These are phyloP conservation scores for Cordyceps javanica DNA, from an alignment of 2,329 filamentous ascomycete genomes.

Conservation along the genomic window DNA sequence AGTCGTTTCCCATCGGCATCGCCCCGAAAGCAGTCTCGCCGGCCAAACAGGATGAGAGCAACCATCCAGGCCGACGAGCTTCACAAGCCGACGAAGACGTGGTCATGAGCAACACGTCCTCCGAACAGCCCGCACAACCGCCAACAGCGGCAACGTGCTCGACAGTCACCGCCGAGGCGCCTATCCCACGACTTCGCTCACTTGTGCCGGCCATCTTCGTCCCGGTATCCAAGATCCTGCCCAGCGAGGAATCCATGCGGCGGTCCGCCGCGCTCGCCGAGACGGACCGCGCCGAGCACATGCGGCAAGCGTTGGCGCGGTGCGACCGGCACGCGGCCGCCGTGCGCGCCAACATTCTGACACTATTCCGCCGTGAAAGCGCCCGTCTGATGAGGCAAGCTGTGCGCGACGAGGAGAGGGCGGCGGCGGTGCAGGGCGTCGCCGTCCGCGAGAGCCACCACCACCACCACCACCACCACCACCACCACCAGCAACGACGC, in stretches of 20 bases:
- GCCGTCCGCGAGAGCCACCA: conserved; percentile 13
- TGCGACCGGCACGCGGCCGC: conserved; percentile 22
- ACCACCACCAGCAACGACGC: not conserved
- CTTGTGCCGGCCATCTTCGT: conserved; percentile 29
- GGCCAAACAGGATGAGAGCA: not conserved
- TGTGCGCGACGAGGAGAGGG: not conserved
- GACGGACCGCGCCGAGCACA: conserved; percentile 17
- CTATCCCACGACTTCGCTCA: conserved; percentile 18
- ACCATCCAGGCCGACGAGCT: not conserved
- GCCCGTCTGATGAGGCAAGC: conserved; percentile 23
- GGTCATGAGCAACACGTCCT: not conserved
- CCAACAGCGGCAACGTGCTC: not conserved
- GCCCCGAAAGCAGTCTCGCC: not conserved
- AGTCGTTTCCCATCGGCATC: not conserved
- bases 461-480: not conserved
- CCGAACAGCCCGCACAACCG: not conserved
- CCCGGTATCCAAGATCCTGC: conserved; percentile 23
- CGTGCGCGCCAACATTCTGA: conserved; percentile 26
- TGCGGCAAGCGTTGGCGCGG: conserved; percentile 17
- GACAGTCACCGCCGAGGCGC: not conserved
- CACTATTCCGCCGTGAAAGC: conserved; percentile 25
- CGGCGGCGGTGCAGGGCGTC: no score
- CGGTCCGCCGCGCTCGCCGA: conserved; percentile 26
- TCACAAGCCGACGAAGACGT: not conserved
- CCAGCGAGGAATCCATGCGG: conserved; percentile 14